Evolutionary conservation across 2,329 filamentous ascomycete genomes (phyloP).

Genomic region (Parastagonospora nodorum): DNA sequence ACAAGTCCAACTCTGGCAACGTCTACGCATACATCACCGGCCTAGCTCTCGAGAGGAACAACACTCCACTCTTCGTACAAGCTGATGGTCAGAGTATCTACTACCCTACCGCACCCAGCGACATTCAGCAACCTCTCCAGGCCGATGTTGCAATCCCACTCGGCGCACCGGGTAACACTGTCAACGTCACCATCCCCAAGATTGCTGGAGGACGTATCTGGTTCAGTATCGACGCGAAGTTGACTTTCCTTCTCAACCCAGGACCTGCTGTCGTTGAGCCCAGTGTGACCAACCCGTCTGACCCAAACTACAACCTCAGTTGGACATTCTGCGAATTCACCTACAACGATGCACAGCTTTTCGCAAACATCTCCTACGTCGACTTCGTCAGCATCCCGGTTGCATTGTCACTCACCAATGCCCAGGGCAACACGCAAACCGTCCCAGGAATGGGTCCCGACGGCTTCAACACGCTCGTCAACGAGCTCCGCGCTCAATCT

Average conservation of each 20-base stretch:
- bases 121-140: slow-evolving; percentile 57
- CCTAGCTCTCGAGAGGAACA: slow-evolving; percentile 63
- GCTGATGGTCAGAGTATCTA: slow-evolving; percentile 70
- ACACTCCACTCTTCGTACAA: slow-evolving; percentile 65
- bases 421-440: slow-evolving; percentile 46
- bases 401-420: slow-evolving; percentile 52
- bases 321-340: slow-evolving; percentile 58
- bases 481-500: slow-evolving; percentile 61
- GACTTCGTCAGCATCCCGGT: slow-evolving; percentile 67
- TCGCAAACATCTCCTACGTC: slow-evolving; percentile 69
- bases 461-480: slow-evolving; percentile 62
- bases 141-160: slow-evolving; percentile 68
- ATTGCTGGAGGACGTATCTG: slow-evolving; percentile 74
- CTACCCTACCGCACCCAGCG: slow-evolving; percentile 64
- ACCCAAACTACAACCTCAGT: slow-evolving; percentile 52
- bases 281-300: slow-evolving; percentile 67
- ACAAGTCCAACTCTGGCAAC: slow-evolving; percentile 65
- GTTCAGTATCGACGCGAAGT: slow-evolving; percentile 65
- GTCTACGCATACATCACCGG: slow-evolving; percentile 76
- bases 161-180: slow-evolving; percentile 64
- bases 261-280: slow-evolving; percentile 76
- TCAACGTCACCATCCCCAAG: slow-evolving; percentile 68
- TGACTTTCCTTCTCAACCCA: slow-evolving; percentile 73
- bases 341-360: slow-evolving; percentile 53
- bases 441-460: slow-evolving; percentile 63